A percentile compares a stretch with the other conserved stretches of the same genome.
Conservation (phyloP, 257 asterid species). For the Solanum etuberosum region DNA sequence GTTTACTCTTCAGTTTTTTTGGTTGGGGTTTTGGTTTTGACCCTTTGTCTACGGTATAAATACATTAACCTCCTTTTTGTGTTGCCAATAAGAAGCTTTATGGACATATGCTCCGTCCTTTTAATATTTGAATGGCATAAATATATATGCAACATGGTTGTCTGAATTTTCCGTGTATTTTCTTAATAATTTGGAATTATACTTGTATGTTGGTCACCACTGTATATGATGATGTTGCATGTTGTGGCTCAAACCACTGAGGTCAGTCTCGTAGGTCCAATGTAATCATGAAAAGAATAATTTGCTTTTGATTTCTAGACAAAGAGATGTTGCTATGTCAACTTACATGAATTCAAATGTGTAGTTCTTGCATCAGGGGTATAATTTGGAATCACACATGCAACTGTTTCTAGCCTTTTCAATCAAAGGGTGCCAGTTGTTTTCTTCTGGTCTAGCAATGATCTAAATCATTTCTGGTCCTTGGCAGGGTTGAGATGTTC, state of each 20-base stretch:
- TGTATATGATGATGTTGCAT: neutral
- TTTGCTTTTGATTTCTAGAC: neutral
- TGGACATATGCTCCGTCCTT: neutral
- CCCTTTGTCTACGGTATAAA: neutral
- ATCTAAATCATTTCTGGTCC: constrained; percentile 2
- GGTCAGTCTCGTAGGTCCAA: neutral
- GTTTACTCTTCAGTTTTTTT: neutral
- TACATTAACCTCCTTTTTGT: neutral
- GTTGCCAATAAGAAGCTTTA: neutral
- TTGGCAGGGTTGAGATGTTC: constrained; percentile 81
- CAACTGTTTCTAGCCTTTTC: neutral
- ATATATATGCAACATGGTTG: neutral
- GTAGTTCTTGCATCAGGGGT: neutral
- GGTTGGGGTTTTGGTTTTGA: neutral
- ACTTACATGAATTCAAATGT: neutral
- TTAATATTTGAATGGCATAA: neutral
- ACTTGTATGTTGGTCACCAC: neutral
- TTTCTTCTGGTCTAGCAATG: neutral
- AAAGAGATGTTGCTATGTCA: neutral
- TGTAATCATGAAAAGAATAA: neutral
- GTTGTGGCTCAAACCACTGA: neutral
- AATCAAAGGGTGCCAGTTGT: neutral
- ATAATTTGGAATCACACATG: neutral
- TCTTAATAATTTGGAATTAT: neutral
- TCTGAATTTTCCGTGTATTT: neutral